Percentiles rank a stretch among this genome's conserved stretches.
Conservation (phyloP, 169 alveolate species). For the Besnoitia besnoiti region DNA sequence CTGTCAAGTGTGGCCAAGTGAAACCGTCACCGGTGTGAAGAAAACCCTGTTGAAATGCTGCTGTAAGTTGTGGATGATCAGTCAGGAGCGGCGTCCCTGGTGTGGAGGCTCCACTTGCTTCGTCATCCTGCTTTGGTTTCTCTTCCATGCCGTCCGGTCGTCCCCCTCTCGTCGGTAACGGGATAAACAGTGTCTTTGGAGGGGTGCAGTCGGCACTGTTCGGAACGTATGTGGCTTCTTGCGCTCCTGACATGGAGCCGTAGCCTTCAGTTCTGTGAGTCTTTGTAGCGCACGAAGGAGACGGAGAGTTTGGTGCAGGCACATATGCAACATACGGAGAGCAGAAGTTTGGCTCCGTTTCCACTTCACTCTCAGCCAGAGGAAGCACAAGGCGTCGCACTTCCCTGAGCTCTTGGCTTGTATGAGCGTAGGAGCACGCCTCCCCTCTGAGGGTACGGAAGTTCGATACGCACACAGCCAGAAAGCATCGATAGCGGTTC, state of each 20-base stretch:
- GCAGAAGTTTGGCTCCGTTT: neutral
- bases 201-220: neutral
- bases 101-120: neutral
- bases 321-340: slow-evolving; percentile 23
- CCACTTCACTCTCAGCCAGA: slow-evolving; percentile 3
- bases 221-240: neutral
- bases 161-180: neutral
- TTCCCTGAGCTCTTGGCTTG: slow-evolving; percentile 17
- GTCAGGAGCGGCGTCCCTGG: slow-evolving; percentile 27
- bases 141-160: neutral
- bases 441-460: neutral
- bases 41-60: neutral
- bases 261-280: neutral
- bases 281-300: neutral
- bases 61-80: slow-evolving; percentile 16
- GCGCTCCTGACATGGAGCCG: neutral
- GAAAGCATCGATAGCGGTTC: too few relatives aligned
- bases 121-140: neutral
- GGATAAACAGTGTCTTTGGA: neutral
- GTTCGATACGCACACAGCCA: neutral
- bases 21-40: neutral
- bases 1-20: neutral
- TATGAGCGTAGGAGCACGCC: slow-evolving; percentile 15
- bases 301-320: neutral
- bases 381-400: slow-evolving; percentile 20